phyloP scores from a whole-genome alignment of 768 basidiomycete species.

The Ramaria sp. region DNA sequence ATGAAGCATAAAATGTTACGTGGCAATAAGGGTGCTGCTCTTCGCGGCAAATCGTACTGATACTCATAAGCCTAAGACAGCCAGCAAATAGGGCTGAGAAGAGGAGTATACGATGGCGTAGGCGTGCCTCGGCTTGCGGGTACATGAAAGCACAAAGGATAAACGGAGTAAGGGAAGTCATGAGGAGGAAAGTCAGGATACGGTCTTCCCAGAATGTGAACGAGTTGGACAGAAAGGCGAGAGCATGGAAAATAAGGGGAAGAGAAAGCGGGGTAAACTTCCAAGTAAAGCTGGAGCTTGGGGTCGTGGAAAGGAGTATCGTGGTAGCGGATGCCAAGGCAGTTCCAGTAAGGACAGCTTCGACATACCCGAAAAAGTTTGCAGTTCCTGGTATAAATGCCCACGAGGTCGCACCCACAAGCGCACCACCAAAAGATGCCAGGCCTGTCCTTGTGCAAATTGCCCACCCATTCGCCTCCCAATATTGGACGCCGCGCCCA shows the following conservation, averaged over 20 bases:
- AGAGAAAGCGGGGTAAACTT: constrained; percentile 11
- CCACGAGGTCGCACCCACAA: background rate
- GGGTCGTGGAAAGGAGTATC: constrained; percentile 31
- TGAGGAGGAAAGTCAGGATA: constrained; percentile 61
- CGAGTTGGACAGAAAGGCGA: constrained; percentile 85
- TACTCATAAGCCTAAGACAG: constrained; percentile 64
- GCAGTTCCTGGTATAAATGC: background rate
- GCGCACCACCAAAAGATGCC: background rate
- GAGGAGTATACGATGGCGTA: constrained; percentile 66
- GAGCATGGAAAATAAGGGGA: constrained; percentile 51
- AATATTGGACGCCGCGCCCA: constrained; percentile 33
- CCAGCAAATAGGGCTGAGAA: constrained; percentile 57
- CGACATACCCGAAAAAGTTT: background rate
- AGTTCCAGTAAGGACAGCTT: constrained; percentile 23
- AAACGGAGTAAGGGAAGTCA: constrained; percentile 51
- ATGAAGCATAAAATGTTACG: constrained; percentile 81
- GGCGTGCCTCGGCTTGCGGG: constrained; percentile 40
- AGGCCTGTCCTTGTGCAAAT: background rate
- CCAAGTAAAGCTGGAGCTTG: constrained; percentile 15
- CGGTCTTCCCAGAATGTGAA: constrained; percentile 98
- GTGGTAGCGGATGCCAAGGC: constrained; percentile 36
- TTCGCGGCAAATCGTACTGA: constrained; percentile 86
- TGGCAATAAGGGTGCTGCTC: constrained; percentile 87
- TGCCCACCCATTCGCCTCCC: constrained; percentile 22
- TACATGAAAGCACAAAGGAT: constrained; percentile 56